Conservation (phyloP, 768 basidiomycete species). For the Gyrodon lividus region DNA sequence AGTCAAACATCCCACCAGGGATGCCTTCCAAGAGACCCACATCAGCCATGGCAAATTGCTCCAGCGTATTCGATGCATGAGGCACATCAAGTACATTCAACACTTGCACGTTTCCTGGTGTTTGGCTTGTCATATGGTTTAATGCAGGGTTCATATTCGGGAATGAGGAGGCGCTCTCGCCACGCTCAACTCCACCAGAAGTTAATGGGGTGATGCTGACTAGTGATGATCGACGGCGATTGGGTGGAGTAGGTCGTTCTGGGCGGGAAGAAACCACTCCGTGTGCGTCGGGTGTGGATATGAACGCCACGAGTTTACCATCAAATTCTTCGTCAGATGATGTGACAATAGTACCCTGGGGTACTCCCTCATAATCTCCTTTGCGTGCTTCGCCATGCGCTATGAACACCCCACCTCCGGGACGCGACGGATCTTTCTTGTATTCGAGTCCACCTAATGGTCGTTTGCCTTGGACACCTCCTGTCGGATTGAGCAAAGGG, state of each 20-base stretch:
- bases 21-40: conserved; percentile 73
- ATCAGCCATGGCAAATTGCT: conserved; percentile 67
- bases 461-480: conserved; percentile 59
- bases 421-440: conserved; percentile 74
- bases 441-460: conserved; percentile 60
- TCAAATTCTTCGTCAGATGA: conserved; percentile 47
- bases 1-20: conserved; percentile 84
- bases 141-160: conserved; percentile 76
- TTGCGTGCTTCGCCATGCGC: conserved; percentile 50
- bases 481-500: conserved; percentile 77
- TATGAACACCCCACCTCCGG: conserved; percentile 86
- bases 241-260: conserved; percentile 15
- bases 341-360: conserved; percentile 54
- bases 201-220: conserved; percentile 55
- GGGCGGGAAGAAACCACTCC: conserved; percentile 1
- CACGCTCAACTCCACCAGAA: conserved; percentile 29
- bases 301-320: conserved; percentile 42
- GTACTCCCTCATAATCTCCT: conserved; percentile 52
- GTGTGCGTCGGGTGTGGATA: conserved; percentile 6
- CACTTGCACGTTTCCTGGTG: conserved; percentile 62
- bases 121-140: conserved; percentile 44
- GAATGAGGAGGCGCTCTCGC: conserved; percentile 28
- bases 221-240: conserved; percentile 38
- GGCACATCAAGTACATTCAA: conserved; percentile 72
- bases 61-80: conserved; percentile 52